A percentile compares a stretch with the other conserved stretches of the same genome.
Evolutionary conservation across 1,139 yeast species (phyloP).

Genomic region (Yamadazyma siamensis): DNA sequence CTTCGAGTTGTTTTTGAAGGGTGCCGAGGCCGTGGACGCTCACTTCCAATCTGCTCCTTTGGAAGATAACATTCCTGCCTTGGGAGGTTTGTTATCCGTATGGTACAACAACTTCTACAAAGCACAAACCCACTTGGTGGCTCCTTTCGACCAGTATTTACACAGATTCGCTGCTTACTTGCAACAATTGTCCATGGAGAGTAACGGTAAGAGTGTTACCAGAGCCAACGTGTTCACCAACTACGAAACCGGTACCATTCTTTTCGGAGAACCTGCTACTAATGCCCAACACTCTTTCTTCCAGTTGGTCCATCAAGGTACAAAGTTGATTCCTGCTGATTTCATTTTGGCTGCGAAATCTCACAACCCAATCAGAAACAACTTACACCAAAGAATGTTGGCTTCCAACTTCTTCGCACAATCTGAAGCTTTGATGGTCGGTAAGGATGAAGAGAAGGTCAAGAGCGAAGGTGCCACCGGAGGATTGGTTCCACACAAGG

Average conservation of each 20-base stretch:
- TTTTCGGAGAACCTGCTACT: constrained; percentile 98
- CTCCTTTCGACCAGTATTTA: constrained; percentile 97
- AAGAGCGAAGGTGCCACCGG: constrained; percentile 87
- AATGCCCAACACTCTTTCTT: constrained; percentile 99
- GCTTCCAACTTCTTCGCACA: constrained; percentile 98
- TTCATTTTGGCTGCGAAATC: constrained; percentile 96
- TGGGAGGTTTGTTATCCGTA: constrained; percentile 89
- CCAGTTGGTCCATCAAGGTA: constrained; percentile 99
- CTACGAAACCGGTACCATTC: constrained; percentile 92
- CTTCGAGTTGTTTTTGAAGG: constrained; percentile 86
- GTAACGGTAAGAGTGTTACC: constrained; percentile 96
- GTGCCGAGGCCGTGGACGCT: constrained; percentile 95
- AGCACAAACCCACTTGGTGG: constrained; percentile 96
- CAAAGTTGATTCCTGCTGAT: constrained; percentile 94
- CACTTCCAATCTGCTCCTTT: constrained; percentile 83
- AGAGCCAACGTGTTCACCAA: constrained; percentile 86
- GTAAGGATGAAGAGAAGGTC: constrained; percentile 83
- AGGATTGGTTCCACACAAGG: constrained; percentile 88
- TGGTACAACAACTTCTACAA: constrained; percentile 99
- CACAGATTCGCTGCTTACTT: constrained; percentile 99
- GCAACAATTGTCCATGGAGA: constrained; percentile 98
- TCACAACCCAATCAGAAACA: constrained; percentile 93
- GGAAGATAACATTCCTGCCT: constrained; percentile 85
- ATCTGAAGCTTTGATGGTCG: constrained; percentile 96
- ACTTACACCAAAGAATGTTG: constrained; percentile 94